These are phyloP conservation scores for Glutinoglossum americanum DNA, from an alignment of 495 filamentous ascomycete genomes.

Conservation along the genomic window DNA sequence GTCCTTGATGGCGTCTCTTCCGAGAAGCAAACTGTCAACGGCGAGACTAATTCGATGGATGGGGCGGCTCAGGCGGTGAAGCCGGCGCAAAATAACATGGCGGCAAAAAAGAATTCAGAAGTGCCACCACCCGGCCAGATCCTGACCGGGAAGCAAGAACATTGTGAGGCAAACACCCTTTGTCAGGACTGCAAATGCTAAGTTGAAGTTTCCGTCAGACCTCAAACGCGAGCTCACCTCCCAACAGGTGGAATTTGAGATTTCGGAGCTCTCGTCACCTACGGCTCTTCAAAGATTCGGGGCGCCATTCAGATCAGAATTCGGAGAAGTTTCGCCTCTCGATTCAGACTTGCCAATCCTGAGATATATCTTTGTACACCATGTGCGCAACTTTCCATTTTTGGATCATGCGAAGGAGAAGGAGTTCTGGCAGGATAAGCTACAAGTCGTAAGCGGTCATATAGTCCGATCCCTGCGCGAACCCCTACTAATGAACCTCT, in stretches of 20 bases:
- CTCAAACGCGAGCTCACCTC: constrained; percentile 88
- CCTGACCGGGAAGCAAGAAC: constrained; percentile 92
- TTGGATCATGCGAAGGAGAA: constrained; percentile 89
- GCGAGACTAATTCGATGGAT: not conserved
- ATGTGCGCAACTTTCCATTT: constrained; percentile 95
- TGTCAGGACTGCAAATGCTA: not conserved
- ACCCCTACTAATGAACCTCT: not conserved
- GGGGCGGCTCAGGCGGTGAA: too few species aligned
- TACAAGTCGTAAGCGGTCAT: constrained; percentile 57
- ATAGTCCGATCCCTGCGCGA: not conserved
- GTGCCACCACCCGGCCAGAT: constrained; percentile 27
- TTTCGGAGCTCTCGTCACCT: constrained; percentile 76
- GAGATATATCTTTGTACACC: constrained; percentile 92
- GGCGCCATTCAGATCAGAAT: constrained; percentile 79
- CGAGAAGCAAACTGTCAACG: not conserved
- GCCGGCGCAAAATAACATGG: not conserved
- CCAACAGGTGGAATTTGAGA: constrained; percentile 72
- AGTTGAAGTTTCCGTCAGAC: constrained; percentile 29
- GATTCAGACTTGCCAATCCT: constrained; percentile 89
- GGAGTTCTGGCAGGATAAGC: constrained; percentile 97
- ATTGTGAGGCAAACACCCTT: constrained; percentile 38
- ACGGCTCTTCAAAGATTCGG: constrained; percentile 90
- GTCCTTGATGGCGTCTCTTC: not conserved
- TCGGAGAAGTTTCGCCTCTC: constrained; percentile 77
- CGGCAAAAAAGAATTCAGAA: not conserved